These are phyloP conservation scores for Orbilia quercus DNA, from an alignment of 2,329 filamentous ascomycete genomes.

Conservation along the genomic window DNA sequence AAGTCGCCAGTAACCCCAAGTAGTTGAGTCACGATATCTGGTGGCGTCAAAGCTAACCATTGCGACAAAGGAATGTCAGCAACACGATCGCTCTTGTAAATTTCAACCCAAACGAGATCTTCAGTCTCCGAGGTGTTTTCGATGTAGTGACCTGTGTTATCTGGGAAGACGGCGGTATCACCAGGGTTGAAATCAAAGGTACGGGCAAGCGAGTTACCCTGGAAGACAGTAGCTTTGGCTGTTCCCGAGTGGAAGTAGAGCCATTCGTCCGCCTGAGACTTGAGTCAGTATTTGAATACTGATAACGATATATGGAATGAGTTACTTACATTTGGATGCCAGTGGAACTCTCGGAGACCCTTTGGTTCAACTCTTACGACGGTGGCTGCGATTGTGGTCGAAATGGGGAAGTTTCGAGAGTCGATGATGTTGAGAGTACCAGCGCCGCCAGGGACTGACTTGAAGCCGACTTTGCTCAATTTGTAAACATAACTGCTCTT, in stretches of 20 bases:
- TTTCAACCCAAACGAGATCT: constrained; percentile 75
- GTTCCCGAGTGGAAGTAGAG: constrained; percentile 75
- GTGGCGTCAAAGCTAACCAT: constrained; percentile 76
- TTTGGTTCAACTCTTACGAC: constrained; percentile 74
- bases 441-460: constrained; percentile 71
- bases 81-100: constrained; percentile 75
- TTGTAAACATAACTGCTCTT: constrained; percentile 73
- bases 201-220: constrained; percentile 70
- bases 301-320: constrained; percentile 5
- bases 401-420: constrained; percentile 74
- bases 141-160: constrained; percentile 75
- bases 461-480: constrained; percentile 64
- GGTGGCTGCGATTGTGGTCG: constrained; percentile 74
- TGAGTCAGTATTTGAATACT: too few species aligned
- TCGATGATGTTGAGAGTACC: constrained; percentile 74
- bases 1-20: constrained; percentile 71
- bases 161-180: constrained; percentile 76
- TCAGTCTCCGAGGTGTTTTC: constrained; percentile 74
- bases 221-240: constrained; percentile 74
- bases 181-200: constrained; percentile 76
- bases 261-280: constrained; percentile 77
- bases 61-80: constrained; percentile 75
- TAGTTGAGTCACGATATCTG: constrained; percentile 71
- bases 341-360: constrained; percentile 74
- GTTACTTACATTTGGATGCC: constrained; percentile 73